Evolutionary conservation across 495 filamentous ascomycete species (phyloP).

Genomic region (Paragyromitra xinjiangensis): DNA sequence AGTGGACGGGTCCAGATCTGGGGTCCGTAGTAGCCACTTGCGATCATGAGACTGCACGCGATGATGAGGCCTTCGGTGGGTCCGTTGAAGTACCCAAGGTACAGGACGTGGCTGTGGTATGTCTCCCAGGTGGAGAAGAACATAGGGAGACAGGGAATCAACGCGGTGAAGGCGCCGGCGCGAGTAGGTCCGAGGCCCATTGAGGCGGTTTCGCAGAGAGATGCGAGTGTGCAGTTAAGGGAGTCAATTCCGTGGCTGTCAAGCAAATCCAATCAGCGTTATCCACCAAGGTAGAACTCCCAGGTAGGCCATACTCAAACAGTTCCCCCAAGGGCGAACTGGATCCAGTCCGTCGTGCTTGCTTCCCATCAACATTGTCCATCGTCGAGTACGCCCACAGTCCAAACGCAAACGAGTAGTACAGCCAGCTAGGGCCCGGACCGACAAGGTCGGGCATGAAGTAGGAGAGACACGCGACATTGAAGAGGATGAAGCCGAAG

Average conservation of each 20-base stretch:
- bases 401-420: constrained; percentile 92
- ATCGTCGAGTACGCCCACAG: constrained; percentile 98
- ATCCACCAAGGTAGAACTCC: background rate
- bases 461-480: constrained; percentile 80
- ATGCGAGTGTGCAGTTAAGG: constrained; percentile 84
- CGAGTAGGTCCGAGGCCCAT: constrained; percentile 86
- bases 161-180: constrained; percentile 86
- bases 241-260: constrained; percentile 92
- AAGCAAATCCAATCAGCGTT: constrained; percentile 56
- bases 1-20: constrained; percentile 83
- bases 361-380: constrained; percentile 98
- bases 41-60: constrained; percentile 82
- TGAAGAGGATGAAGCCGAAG: constrained; percentile 90
- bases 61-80: constrained; percentile 95
- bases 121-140: constrained; percentile 99
- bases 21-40: constrained; percentile 87
- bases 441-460: constrained; percentile 92
- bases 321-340: constrained; percentile 94
- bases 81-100: constrained; percentile 96
- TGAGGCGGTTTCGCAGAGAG: constrained; percentile 82
- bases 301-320: constrained; percentile 73
- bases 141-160: constrained; percentile 93
- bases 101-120: constrained; percentile 96
- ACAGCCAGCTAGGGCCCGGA: constrained; percentile 91
- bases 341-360: constrained; percentile 91